Evolutionary conservation across 176 grass and related monocot species (phyloP).

Genomic region (Musa itinerans): DNA sequence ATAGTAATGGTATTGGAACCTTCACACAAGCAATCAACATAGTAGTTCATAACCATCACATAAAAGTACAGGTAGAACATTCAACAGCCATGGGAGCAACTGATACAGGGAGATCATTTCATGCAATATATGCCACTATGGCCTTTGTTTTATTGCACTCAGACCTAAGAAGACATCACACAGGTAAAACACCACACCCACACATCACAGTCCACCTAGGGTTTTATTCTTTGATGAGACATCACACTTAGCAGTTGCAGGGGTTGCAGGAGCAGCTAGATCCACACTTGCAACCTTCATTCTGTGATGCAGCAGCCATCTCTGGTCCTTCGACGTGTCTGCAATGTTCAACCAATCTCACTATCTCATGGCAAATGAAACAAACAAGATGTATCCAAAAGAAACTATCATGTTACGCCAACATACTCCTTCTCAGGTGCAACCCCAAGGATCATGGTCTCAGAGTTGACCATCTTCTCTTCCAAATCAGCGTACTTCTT

Average conservation of each 20-base stretch:
- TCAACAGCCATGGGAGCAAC: too few species aligned
- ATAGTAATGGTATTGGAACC: too few species aligned
- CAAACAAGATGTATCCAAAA: not conserved
- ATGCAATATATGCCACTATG: too few species aligned
- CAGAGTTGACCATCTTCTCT: conserved; percentile 27
- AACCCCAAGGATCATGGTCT: conserved; percentile 23
- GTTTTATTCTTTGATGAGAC: too few species aligned
- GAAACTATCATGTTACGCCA: not conserved
- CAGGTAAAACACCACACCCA: too few species aligned
- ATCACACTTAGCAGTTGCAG: conserved; percentile 29
- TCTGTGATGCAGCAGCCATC: conserved; percentile 11
- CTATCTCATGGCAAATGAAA: not conserved
- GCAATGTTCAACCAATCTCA: not conserved
- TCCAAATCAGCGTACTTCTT: conserved; percentile 45
- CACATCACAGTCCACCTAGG: too few species aligned
- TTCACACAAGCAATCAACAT: too few species aligned
- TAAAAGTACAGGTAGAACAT: too few species aligned
- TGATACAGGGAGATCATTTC: too few species aligned
- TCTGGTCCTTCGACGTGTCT: conserved; percentile 16
- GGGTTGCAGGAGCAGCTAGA: conserved; percentile 32
- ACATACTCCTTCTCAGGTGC: conserved; percentile 24
- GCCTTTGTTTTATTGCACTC: too few species aligned
- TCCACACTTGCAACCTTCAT: conserved; percentile 34
- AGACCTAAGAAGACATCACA: too few species aligned
- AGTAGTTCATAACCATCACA: too few species aligned